Evolutionary conservation across 768 basidiomycete genomes (phyloP), one percentile per base, ranked within the genome.

Genomic region (Calocybe gangraenosa): DNA sequence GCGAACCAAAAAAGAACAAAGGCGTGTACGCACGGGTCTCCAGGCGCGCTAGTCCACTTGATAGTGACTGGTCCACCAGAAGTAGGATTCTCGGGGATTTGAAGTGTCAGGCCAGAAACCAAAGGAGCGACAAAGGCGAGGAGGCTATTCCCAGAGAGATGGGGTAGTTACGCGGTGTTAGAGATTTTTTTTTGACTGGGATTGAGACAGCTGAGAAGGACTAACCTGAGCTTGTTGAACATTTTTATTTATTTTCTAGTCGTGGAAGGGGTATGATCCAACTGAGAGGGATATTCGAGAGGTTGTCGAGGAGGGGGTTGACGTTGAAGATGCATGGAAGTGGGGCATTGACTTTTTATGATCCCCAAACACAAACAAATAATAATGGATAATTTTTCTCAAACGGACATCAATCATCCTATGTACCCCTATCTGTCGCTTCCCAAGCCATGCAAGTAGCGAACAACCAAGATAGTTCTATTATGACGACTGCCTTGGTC

Each of bases 201-300:
- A 23, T 1, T 28, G 19, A 10, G 1, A 21, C 25, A n/a, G 5
- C 7, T 13, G 17, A 15, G 1, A n/a, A 20, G 3, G 0, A 59
- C 72, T 11, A 40, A 78, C 79, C 61, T 64, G 59, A 79, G 61
- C 55, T 73, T 71, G 54, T 58, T 60, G 53, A 79, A 68, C 81
- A 82, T 81, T 59, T 28, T 28, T 5, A 28, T 5, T 28, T 28
- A n/a, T 28, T 56, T 72, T 52, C 13, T 39, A 19, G 51, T 56
- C 57, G 59, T 65, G 47, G 48, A 45, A 44, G 42, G 48, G 48
- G 49, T 40, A 45, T 39, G 25, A 28, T 43, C 46, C 55, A 47
- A 23, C 54, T 34, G 48, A 50, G 45, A 45, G 58, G 47, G 43
- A 44, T 48, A 58, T 58, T 50, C 59, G 38, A 49, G 45, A 43